These are phyloP conservation scores for Barnettozyma siamensis DNA, from an alignment of 805 yeast genomes.

Conservation along the genomic window DNA sequence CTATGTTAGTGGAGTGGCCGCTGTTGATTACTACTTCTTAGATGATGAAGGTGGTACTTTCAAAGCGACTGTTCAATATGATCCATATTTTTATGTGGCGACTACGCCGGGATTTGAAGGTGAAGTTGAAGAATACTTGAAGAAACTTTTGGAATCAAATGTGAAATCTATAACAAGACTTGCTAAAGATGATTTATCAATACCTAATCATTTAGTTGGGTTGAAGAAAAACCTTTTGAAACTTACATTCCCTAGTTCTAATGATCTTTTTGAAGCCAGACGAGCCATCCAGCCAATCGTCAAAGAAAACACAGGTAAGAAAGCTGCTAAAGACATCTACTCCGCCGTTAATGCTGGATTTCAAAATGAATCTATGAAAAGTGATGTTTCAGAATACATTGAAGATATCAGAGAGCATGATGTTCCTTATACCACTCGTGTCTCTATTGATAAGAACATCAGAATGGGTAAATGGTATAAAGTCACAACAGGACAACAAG, in stretches of 20 bases:
- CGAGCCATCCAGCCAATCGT: slow-evolving; percentile 64
- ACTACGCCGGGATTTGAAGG: slow-evolving; percentile 48
- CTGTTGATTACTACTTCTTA: slow-evolving; percentile 88
- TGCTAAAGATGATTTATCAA: slow-evolving; percentile 69
- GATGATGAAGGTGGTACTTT: slow-evolving; percentile 97
- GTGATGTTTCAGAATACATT: slow-evolving; percentile 58
- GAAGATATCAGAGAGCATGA: slow-evolving; percentile 89
- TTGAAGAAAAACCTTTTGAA: slow-evolving; percentile 56
- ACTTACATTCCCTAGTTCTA: slow-evolving; percentile 66
- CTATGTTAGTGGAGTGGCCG: slow-evolving; percentile 65
- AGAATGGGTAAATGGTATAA: slow-evolving; percentile 96
- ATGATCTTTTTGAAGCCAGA: slow-evolving; percentile 72
- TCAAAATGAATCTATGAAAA: slow-evolving; percentile 16
- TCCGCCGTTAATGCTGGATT: slow-evolving; percentile 40
- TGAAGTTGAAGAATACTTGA: slow-evolving; percentile 82
- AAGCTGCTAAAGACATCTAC: slow-evolving; percentile 63
- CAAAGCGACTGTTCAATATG: slow-evolving; percentile 74
- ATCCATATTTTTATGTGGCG: slow-evolving; percentile 79
- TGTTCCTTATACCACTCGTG: slow-evolving; percentile 95
- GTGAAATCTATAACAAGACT: slow-evolving; percentile 53
- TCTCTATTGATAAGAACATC: slow-evolving; percentile 81
- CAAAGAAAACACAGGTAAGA: slow-evolving; percentile 54
- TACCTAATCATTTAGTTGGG: slow-evolving; percentile 87
- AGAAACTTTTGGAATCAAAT: slow-evolving; percentile 57
- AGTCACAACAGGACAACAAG: slow-evolving; percentile 59